phyloP scores from a whole-genome alignment of 2,329 filamentous ascomycete genomes.

The Amauroascus verrucosus region DNA sequence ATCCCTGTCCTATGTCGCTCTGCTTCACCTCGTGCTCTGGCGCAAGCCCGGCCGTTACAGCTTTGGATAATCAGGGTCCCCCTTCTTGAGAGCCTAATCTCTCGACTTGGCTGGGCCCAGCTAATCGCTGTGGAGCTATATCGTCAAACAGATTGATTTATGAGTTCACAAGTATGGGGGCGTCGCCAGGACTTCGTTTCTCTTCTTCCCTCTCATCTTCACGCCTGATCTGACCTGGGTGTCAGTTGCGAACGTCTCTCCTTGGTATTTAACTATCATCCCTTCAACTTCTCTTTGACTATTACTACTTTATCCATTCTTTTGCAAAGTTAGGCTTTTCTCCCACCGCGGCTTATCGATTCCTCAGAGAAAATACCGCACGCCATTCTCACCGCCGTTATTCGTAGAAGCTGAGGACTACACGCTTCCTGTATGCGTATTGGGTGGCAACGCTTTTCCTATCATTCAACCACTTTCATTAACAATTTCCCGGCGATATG shows the following conservation, averaged over 20 bases:
- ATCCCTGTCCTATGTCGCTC: neutral
- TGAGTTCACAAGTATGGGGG: neutral
- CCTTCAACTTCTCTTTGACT: neutral
- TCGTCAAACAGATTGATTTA: neutral
- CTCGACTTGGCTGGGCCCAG: slow-evolving; percentile 1
- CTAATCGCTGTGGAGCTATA: neutral
- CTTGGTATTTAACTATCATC: neutral
- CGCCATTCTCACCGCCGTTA: too few species aligned
- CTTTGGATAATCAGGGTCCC: neutral
- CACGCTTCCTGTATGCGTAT: neutral
- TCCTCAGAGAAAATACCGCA: neutral
- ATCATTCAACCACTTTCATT: neutral
- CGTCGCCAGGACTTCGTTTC: neutral
- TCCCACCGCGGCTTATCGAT: neutral
- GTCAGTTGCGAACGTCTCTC: neutral
- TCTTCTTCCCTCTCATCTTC: neutral
- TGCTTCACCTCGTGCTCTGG: neutral
- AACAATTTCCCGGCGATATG: neutral
- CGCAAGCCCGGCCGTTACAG: neutral
- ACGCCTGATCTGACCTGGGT: neutral
- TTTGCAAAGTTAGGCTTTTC: too few species aligned
- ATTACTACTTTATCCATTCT: neutral
- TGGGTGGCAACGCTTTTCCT: neutral
- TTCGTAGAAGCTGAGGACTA: too few species aligned
- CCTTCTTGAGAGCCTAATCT: neutral